Conservation (phyloP, 495 filamentous ascomycete genomes). For the Endocarpon pusillum region DNA sequence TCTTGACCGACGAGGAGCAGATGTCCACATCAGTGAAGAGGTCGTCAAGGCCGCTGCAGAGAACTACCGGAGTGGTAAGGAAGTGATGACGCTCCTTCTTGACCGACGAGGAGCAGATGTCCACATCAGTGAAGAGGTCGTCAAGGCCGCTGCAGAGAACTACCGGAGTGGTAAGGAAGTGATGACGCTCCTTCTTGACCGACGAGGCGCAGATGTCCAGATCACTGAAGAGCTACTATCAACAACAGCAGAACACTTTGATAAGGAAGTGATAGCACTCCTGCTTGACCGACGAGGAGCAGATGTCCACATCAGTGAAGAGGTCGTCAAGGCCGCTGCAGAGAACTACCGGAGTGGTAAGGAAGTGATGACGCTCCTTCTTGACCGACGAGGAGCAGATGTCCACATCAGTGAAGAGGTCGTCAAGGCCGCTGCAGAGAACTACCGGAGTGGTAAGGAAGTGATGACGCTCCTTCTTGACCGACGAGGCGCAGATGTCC, state of each 20-base stretch:
- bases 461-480: constrained; percentile 6
- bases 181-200: constrained; percentile 6
- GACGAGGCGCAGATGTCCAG: constrained; percentile 3
- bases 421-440: constrained; percentile 5
- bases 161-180: no score
- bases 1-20: constrained; percentile 5
- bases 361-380: constrained; percentile 6
- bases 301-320: background rate
- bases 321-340: background rate
- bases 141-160: constrained; percentile 6
- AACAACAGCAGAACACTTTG: no score
- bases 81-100: constrained; percentile 6
- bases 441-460: no score
- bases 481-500: constrained; percentile 4
- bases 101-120: background rate
- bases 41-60: constrained; percentile 6
- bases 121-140: constrained; percentile 5
- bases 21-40: constrained; percentile 5
- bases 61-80: no score
- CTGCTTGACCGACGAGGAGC: constrained; percentile 1
- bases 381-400: constrained; percentile 6
- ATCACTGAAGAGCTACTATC: constrained; percentile 7
- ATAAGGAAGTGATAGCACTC: constrained; percentile 3
- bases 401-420: constrained; percentile 5
- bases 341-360: no score